phyloP scores from a whole-genome alignment of 2,329 filamentous ascomycete genomes.

The Shiraia bambusicola region DNA sequence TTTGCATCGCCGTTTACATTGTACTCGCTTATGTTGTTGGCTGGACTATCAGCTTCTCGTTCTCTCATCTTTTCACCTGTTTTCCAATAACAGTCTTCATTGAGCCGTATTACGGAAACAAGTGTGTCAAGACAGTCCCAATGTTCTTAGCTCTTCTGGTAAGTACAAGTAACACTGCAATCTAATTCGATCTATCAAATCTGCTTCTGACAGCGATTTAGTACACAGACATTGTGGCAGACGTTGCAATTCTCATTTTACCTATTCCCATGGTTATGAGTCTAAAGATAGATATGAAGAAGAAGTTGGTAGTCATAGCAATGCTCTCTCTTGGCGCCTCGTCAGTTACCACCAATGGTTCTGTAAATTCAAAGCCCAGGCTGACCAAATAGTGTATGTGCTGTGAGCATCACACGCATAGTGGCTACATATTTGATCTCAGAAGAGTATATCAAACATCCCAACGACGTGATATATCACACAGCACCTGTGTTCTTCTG shows the following conservation, averaged over 20 bases:
- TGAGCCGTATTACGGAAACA: constrained; percentile 28
- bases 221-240: constrained; percentile 24
- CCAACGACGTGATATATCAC: constrained; percentile 26
- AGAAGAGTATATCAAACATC: constrained; percentile 20
- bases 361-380: background rate
- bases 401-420: constrained; percentile 24
- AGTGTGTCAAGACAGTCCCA: constrained; percentile 23
- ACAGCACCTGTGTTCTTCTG: constrained; percentile 33
- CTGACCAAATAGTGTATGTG: constrained; percentile 20
- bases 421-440: constrained; percentile 22
- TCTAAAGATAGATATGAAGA: constrained; percentile 18
- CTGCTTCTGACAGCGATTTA: constrained; percentile 5
- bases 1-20: constrained; percentile 21
- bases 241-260: constrained; percentile 24
- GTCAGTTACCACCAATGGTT: constrained; percentile 7
- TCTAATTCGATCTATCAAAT: too few relatives aligned
- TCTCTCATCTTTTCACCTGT: constrained; percentile 31
- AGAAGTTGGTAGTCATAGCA: constrained; percentile 23
- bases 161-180: constrained; percentile 1
- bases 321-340: constrained; percentile 25
- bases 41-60: constrained; percentile 29
- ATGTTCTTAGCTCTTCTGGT: constrained; percentile 26
- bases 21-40: constrained; percentile 21
- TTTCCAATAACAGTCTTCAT: constrained; percentile 30
- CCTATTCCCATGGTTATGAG: constrained; percentile 30